A percentile compares a stretch with the other conserved stretches of the same genome.
These are phyloP conservation scores for Dothistroma pini DNA, from an alignment of 2,329 filamentous ascomycete species.

Conservation along the genomic window DNA sequence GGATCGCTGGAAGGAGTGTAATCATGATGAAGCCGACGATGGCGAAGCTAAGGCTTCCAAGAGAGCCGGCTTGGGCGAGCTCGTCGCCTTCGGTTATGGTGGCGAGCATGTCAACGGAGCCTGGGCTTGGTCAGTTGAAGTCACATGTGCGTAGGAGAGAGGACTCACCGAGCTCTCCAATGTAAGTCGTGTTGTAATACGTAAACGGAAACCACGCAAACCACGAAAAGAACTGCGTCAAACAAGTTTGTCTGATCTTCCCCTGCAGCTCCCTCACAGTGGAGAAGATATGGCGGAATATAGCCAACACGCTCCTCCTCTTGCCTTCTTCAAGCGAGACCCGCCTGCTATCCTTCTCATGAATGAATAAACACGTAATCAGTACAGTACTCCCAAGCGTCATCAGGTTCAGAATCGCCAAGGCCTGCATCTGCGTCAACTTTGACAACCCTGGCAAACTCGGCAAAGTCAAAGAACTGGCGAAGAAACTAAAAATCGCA, in stretches of 20 bases:
- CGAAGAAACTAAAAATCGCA: conserved; percentile 22
- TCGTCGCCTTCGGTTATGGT: conserved; percentile 4
- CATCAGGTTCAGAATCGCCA: conserved; percentile 19
- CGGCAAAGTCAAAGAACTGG: conserved; percentile 14
- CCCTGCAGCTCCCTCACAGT: conserved; percentile 12
- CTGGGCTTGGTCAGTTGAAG: not conserved
- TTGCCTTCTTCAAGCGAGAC: conserved; percentile 1
- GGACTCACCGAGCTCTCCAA: conserved; percentile 21
- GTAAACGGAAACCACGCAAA: conserved; percentile 24
- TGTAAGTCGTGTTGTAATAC: conserved; percentile 24
- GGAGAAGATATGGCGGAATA: conserved; percentile 13
- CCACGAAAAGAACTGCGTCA: conserved; percentile 18
- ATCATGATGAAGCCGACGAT: conserved; percentile 22
- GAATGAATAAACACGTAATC: conserved; percentile 17
- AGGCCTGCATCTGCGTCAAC: conserved; percentile 19
- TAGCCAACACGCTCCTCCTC: conserved; percentile 7
- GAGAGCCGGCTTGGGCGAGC: conserved; percentile 21
- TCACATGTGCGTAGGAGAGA: not conserved
- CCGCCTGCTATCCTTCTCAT: conserved; percentile 15
- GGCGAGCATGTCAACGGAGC: not conserved
- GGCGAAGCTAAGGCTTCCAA: conserved; percentile 19
- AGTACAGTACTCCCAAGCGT: conserved; percentile 18
- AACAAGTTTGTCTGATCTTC: conserved; percentile 17
- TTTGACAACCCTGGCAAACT: conserved; percentile 11
- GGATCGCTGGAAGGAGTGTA: conserved; percentile 9